Base-by-base conservation (phyloP, 1,284 basidiomycete species). In the Pseudozyma thailandica region DNA sequence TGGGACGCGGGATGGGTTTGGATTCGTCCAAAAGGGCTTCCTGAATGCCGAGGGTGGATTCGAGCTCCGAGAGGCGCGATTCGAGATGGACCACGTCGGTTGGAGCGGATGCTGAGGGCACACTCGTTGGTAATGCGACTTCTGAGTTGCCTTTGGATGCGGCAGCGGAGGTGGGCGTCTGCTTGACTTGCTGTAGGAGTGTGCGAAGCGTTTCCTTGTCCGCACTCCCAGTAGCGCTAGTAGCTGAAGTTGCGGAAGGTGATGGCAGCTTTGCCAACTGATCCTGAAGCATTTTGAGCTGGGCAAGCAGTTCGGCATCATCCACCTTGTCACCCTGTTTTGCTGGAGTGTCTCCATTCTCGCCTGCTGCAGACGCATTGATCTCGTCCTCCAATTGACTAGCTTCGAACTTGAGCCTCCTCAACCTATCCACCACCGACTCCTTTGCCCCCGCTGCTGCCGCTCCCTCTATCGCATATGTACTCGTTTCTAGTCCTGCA, bases 1-100 rank as follows among this genome's bases (percentile, higher is more conserved):
- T 86, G 0, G 95, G 93, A 1, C 90, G 86, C 0, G 92, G 90
- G 12, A 93, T 85, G 2, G 79, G 69, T 42, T 42, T 50, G 15
- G 62, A 63, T 39, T 76, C 74, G 55, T 77, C 75, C 20, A 70
- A 35, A 1, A 70, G 33, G 9, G 59, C 66, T 26, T 73, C 46
- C 26, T 65, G 55, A 5, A 72, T 26, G 25, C 79, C 79, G 9
- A 76, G 41, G 4, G 56, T 53, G 5, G 54, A 42, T 58, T 78
- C 78, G 20, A 76, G 62, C 31, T 63, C 62, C 6, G 54, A 41
- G 8, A 77, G 53, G 4, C 74, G 68, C 15, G 46, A 31, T 31
- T 75, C 75, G 16, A 71, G 48, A 12, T 41, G 46, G 1, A 53
- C 59, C 30, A 66, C 31, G 13, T 66, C 63, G 21, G 43, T 39